These are phyloP conservation scores for Monsonia emarginata DNA, from an alignment of 441 rosid genomes.

Conservation along the genomic window DNA sequence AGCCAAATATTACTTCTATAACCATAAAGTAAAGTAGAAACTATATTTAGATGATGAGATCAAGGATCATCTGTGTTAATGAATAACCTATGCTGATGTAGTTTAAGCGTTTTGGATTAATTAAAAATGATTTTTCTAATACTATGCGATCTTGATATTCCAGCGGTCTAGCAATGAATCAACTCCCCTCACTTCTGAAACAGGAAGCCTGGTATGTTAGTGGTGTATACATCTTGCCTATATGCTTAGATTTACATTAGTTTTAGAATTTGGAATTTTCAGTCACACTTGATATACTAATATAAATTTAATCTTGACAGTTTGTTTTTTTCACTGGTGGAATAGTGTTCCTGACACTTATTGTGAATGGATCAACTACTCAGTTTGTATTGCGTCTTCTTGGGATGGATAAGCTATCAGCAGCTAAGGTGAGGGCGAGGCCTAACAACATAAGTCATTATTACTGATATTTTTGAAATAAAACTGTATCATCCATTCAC, in stretches of 20 bases:
- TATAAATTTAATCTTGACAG: conserved; percentile 29
- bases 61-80: background rate
- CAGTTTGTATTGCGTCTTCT: conserved; percentile 66
- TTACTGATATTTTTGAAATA: background rate
- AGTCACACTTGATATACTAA: background rate
- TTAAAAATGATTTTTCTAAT: background rate
- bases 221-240: conserved; percentile 11
- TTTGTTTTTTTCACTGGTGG: conserved; percentile 90
- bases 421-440: conserved; percentile 48
- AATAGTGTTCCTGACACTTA: conserved; percentile 80
- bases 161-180: conserved; percentile 59
- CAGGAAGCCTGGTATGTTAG: conserved; percentile 68
- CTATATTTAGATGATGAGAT: background rate
- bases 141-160: conserved; percentile 14
- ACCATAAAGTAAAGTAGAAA: background rate
- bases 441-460: background rate
- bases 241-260: background rate
- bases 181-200: conserved; percentile 42
- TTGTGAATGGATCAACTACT: conserved; percentile 80
- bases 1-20: background rate
- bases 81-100: conserved; percentile 7
- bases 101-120: background rate
- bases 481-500: background rate
- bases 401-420: conserved; percentile 53
- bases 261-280: conserved; percentile 1